Percentiles rank a stretch among this genome's conserved stretches.
Evolutionary conservation across 495 filamentous ascomycete genomes (phyloP).

Genomic region (Corynascus novoguineensis): DNA sequence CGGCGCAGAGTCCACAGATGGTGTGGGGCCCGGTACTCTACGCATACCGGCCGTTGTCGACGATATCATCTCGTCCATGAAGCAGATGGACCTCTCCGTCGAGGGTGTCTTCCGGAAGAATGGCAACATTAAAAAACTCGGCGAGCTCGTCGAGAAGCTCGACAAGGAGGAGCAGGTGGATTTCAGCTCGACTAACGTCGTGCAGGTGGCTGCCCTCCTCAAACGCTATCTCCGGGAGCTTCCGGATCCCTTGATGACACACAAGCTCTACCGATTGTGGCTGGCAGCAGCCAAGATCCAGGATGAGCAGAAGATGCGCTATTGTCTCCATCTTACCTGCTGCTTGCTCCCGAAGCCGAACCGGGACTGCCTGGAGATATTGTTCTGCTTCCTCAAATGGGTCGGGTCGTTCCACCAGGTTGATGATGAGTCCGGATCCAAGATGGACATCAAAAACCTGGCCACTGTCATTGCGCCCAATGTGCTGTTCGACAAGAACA

Average conservation of each 20-base stretch:
- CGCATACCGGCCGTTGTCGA: slow-evolving; percentile 85
- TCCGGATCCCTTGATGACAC: slow-evolving; percentile 89
- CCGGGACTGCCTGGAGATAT: slow-evolving; percentile 88
- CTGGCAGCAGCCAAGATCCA: slow-evolving; percentile 85
- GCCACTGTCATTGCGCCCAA: slow-evolving; percentile 98
- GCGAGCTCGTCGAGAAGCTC: slow-evolving; percentile 74
- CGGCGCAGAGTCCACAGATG: slow-evolving; percentile 91
- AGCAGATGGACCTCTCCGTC: slow-evolving; percentile 97
- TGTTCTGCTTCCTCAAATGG: slow-evolving; percentile 98
- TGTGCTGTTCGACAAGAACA: slow-evolving; percentile 71
- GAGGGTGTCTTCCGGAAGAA: slow-evolving; percentile 99
- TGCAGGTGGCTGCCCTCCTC: slow-evolving; percentile 88
- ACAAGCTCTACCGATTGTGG: slow-evolving; percentile 89
- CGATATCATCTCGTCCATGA: slow-evolving; percentile 87
- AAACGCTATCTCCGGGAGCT: slow-evolving; percentile 95
- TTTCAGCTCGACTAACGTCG: slow-evolving; percentile 74
- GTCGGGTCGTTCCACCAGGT: slow-evolving; percentile 93
- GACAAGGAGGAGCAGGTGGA: slow-evolving; percentile 79
- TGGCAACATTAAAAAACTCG: slow-evolving; percentile 87
- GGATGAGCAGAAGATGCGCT: slow-evolving; percentile 73
- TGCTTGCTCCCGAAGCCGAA: slow-evolving; percentile 90
- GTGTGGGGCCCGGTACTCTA: slow-evolving; percentile 84
- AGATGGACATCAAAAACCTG: slow-evolving; percentile 98
- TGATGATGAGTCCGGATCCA: slow-evolving; percentile 85
- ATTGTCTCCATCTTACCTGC: slow-evolving; percentile 85